Evolutionary conservation across 768 basidiomycete genomes (phyloP).

Genomic region (Tricholomella constricta): DNA sequence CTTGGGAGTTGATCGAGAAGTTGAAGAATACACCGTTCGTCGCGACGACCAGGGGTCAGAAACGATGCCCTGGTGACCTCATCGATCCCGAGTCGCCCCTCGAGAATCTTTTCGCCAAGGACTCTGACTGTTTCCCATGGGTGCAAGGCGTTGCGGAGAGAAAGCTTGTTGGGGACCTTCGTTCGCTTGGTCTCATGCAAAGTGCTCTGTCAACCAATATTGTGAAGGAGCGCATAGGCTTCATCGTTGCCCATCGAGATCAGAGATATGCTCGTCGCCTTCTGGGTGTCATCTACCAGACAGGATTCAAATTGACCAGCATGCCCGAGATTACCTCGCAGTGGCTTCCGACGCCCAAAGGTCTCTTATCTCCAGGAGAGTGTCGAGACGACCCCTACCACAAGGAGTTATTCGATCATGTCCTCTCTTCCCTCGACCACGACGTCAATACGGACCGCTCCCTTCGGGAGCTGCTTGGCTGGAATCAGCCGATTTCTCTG

Average conservation of each 20-base stretch:
- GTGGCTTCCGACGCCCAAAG: slow-evolving; percentile 43
- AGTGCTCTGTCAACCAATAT: slow-evolving; percentile 29
- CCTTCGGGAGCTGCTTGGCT: slow-evolving; percentile 35
- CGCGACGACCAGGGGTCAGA: slow-evolving; percentile 17
- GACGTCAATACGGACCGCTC: slow-evolving; percentile 25
- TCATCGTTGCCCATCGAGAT: slow-evolving; percentile 20
- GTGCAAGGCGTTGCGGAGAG: slow-evolving; percentile 1
- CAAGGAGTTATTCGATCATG: slow-evolving; percentile 39
- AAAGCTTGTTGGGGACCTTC: slow-evolving; percentile 20
- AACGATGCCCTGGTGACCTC: slow-evolving; percentile 23
- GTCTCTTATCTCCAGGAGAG: slow-evolving; percentile 28
- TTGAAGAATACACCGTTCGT: slow-evolving; percentile 33
- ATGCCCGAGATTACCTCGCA: slow-evolving; percentile 8
- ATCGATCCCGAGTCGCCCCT: slow-evolving; percentile 35
- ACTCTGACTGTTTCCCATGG: slow-evolving; percentile 15
- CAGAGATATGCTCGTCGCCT: slow-evolving; percentile 21
- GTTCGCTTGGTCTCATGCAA: slow-evolving; percentile 29
- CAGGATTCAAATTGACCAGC: slow-evolving; percentile 10
- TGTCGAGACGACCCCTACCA: slow-evolving; percentile 33
- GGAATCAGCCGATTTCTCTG: slow-evolving; percentile 38
- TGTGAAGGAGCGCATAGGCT: slow-evolving; percentile 36
- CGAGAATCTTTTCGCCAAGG: slow-evolving; percentile 26
- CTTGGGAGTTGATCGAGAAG: slow-evolving; percentile 23
- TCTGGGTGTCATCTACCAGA: slow-evolving; percentile 21
- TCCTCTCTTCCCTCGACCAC: slow-evolving; percentile 34